Evolutionary conservation across 306 rosid genomes (phyloP).

Genomic region (Benincasa hispida): DNA sequence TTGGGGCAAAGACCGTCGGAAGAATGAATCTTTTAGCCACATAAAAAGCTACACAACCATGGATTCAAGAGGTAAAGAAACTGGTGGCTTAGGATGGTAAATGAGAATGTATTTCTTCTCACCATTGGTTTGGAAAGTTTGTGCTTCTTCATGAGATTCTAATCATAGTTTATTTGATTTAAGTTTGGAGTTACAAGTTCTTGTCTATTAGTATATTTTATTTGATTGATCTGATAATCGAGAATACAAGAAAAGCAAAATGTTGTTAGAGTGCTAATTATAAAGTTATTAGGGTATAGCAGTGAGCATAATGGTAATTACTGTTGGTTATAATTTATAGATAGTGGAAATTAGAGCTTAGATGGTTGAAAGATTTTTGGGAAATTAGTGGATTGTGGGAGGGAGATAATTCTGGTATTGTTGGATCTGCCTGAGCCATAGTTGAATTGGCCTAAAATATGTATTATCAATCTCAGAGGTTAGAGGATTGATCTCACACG

Average conservation of each 20-base stretch:
- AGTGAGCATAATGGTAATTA: neutral
- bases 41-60: neutral
- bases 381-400: neutral
- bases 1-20: slow-evolving; percentile 49
- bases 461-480: too few species aligned
- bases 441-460: too few species aligned
- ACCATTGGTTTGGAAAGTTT: neutral
- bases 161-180: neutral
- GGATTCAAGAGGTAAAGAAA: neutral
- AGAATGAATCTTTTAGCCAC: slow-evolving; percentile 14
- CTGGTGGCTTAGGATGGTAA: neutral
- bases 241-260: neutral
- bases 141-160: slow-evolving; percentile 5
- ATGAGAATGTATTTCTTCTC: slow-evolving; percentile 1
- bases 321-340: neutral
- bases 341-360: neutral
- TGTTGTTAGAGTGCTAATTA: neutral
- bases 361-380: neutral
- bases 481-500: too few species aligned
- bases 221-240: neutral
- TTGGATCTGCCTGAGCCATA: too few species aligned
- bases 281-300: neutral
- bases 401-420: neutral
- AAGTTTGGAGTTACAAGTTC: neutral
- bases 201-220: neutral